Conservation (phyloP, 1,139 yeast genomes). For the Geotrichum reessii region DNA sequence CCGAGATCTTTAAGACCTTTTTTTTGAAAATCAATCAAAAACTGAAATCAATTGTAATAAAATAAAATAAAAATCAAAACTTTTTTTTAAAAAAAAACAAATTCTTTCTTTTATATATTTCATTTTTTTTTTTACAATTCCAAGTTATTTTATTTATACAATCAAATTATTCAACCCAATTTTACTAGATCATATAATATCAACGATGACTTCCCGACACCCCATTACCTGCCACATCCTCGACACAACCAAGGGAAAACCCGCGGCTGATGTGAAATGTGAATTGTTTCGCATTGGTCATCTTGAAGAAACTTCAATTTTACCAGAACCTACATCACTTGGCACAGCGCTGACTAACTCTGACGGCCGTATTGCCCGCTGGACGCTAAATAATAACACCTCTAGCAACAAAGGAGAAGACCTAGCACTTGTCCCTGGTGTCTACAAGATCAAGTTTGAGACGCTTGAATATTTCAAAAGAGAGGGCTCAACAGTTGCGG, state of each 20-base stretch:
- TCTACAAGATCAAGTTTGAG: conserved; percentile 68
- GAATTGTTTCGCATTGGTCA: conserved; percentile 23
- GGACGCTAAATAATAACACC: conserved; percentile 45
- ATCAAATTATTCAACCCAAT: too few relatives aligned
- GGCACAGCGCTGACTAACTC: conserved; percentile 62
- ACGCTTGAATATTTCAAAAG: conserved; percentile 58
- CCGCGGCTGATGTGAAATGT: conserved; percentile 58
- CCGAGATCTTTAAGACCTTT: not conserved
- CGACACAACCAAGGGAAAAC: conserved; percentile 78
- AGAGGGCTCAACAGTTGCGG: conserved; percentile 26
- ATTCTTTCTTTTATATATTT: not conserved
- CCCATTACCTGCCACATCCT: conserved; percentile 84
- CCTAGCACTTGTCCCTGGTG: conserved; percentile 46
- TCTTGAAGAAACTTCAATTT: conserved; percentile 4
- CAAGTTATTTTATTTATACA: too few relatives aligned
- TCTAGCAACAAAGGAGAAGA: conserved; percentile 38
- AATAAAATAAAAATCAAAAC: not conserved
- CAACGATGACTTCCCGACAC: conserved; percentile 25
- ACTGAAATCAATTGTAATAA: too few relatives aligned
- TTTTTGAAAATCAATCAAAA: too few relatives aligned
- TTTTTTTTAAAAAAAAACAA: not conserved
- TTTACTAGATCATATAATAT: too few relatives aligned
- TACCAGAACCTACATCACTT: conserved; percentile 40
- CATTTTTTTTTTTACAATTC: not conserved
- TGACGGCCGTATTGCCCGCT: conserved; percentile 71